Conservation (phyloP, 2,329 filamentous ascomycete species). For the Myriosclerotinia scirpicola region DNA sequence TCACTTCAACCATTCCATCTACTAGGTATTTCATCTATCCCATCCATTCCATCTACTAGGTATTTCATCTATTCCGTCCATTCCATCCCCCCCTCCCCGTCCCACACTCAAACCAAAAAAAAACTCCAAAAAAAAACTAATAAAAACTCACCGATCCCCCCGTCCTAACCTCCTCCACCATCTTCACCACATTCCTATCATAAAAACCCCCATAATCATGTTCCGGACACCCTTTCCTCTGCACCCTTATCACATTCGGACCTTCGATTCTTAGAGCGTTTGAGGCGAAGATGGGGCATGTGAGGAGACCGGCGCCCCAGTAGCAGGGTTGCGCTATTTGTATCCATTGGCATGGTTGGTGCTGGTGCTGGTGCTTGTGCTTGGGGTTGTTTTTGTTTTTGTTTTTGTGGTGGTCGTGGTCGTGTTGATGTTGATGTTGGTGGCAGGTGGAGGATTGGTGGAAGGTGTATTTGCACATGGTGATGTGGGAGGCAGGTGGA, state of each 20-base stretch:
- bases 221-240: not conserved
- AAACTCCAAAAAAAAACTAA: no score
- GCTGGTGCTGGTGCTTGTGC: not conserved
- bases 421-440: not conserved
- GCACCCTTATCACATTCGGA: slow-evolving; percentile 10
- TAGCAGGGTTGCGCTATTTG: slow-evolving; percentile 13
- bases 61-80: not conserved
- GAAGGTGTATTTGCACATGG: slow-evolving; percentile 20
- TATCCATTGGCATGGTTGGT: slow-evolving; percentile 20
- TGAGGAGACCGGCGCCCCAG: slow-evolving; percentile 13
- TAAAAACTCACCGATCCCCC: slow-evolving; percentile 15
- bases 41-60: no score
- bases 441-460: slow-evolving; percentile 16
- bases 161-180: slow-evolving; percentile 15
- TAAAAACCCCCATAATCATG: slow-evolving; percentile 12
- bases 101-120: not conserved
- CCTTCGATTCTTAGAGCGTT: slow-evolving; percentile 13
- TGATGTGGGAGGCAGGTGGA: not conserved
- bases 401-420: no score
- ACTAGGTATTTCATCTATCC: no score
- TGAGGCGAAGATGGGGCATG: slow-evolving; percentile 14
- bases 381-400: not conserved
- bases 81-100: not conserved
- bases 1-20: not conserved
- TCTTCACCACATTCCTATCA: slow-evolving; percentile 22